These are phyloP conservation scores for Oryza australiensis DNA, from an alignment of 176 grass and related monocot genomes.

Conservation along the genomic window DNA sequence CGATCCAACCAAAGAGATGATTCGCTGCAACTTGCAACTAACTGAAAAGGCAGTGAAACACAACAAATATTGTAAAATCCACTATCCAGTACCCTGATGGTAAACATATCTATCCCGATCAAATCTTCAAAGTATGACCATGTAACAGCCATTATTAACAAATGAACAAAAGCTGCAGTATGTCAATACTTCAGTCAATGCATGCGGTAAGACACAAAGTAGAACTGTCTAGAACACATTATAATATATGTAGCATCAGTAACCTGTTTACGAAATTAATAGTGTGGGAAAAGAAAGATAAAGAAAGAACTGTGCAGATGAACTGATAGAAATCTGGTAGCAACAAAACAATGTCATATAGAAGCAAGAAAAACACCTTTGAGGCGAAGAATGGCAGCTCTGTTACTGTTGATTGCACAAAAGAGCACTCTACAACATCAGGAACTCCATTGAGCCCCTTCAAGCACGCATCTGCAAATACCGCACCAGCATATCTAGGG, in stretches of 20 bases:
- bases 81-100: background rate
- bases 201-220: background rate
- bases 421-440: constrained; percentile 84
- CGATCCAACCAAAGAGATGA: background rate
- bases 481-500: constrained; percentile 84
- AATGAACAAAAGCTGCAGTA: background rate
- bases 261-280: background rate
- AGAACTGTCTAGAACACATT: background rate
- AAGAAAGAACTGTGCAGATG: background rate
- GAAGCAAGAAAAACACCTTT: constrained; percentile 49
- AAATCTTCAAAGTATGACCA: background rate
- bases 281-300: background rate
- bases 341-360: background rate
- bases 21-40: background rate
- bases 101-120: background rate
- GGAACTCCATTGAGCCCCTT: constrained; percentile 93
- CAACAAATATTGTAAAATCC: background rate
- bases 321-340: background rate
- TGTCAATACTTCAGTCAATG: background rate
- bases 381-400: constrained; percentile 97
- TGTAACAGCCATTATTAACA: background rate
- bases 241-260: background rate
- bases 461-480: constrained; percentile 99
- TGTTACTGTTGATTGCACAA: constrained; percentile 89
- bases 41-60: background rate